Evolutionary conservation across 371 early-diverging fungal species (phyloP).

Genomic region (Mucor velutinosus): DNA sequence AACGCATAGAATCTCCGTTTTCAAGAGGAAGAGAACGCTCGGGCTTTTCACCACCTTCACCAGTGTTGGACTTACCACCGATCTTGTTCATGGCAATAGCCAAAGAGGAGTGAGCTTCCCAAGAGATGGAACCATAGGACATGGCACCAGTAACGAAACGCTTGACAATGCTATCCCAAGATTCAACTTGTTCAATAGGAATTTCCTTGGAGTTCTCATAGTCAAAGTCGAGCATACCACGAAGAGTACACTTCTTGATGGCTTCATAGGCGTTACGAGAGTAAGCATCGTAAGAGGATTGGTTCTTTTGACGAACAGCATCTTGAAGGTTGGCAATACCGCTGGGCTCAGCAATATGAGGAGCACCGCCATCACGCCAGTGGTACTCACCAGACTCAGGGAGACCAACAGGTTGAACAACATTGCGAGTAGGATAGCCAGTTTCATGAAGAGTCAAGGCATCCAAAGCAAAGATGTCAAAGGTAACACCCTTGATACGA

Average conservation of each 20-base stretch:
- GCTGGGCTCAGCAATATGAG: constrained; percentile 90
- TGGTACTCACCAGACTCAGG: constrained; percentile 96
- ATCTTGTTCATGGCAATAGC: constrained; percentile 95
- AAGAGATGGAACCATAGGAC: constrained; percentile 97
- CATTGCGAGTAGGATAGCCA: constrained; percentile 80
- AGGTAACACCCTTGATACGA: constrained; percentile 90
- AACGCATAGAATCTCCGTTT: constrained; percentile 83
- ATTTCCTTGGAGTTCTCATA: constrained; percentile 72
- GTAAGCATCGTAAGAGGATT: constrained; percentile 83
- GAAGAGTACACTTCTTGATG: constrained; percentile 90
- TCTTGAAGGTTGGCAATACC: constrained; percentile 91
- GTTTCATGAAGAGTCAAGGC: constrained; percentile 85
- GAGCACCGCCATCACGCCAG: constrained; percentile 93
- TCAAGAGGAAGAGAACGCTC: constrained; percentile 66
- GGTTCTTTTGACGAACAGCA: constrained; percentile 93
- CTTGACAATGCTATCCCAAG: constrained; percentile 94
- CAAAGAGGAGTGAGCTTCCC: constrained; percentile 91
- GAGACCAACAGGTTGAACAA: constrained; percentile 64
- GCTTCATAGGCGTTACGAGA: constrained; percentile 76
- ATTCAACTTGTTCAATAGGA: constrained; percentile 93
- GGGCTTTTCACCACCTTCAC: constrained; percentile 98
- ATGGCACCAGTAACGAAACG: constrained; percentile 98
- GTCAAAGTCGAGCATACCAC: constrained; percentile 93
- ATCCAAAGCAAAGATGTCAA: constrained; percentile 88
- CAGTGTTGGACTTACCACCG: constrained; percentile 97